Base-by-base conservation (phyloP, 2,329 filamentous ascomycete species). In the Verticillium tricorpus region DNA sequence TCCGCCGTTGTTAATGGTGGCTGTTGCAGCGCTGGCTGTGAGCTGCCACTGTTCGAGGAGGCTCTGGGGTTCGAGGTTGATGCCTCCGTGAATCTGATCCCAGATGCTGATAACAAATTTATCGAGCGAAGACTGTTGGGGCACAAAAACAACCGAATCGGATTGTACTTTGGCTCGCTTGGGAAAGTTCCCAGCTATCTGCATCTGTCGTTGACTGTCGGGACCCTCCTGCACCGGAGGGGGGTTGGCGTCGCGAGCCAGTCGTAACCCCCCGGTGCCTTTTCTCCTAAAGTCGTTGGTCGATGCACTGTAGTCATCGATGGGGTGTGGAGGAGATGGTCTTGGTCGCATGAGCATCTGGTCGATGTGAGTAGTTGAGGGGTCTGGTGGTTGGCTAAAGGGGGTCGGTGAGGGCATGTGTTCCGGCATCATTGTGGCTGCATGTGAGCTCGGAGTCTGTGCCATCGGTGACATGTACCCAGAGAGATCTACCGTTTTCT, bases 31-130 rank as follows among this genome's bases (percentile, higher is more conserved):
- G 22, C 55, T 58, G 14, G 67, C 61, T 31, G 64, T 64, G 15
- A 68, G 56, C 56, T 65, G 63, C 63, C 69, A 68, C 31, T 73
- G 71, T 8, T 67, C 68, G n/a, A 72, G 56, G 3, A 72, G 66
- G 32, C 66, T 69, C 56, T 68, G 69, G 2, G 71, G 70, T 45
- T 73, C 69, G 11, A 73, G 64, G 31, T 60, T 68, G 60, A 70
- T 62, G 39, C 70, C 70, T 39, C 68, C 68, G 61, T 73, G 71
- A 52, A 74, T 69, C 62, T 73, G 72, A 59, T 73, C 72, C 72
- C 72, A 74, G n/a, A 74, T 67, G 17, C 70, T 70, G 19, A 67
- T 62, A 52, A 74, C 69, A 50, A 73, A 69, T 63, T 73, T 73
- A 55, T 69, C 68, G 37, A 74, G 60, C 0, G 70, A 64, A 1